A percentile compares a stretch with the other conserved stretches of the same genome.
These are phyloP conservation scores for Saururus chinensis DNA, from an alignment of 164 flowering plant genomes.

Conservation along the genomic window DNA sequence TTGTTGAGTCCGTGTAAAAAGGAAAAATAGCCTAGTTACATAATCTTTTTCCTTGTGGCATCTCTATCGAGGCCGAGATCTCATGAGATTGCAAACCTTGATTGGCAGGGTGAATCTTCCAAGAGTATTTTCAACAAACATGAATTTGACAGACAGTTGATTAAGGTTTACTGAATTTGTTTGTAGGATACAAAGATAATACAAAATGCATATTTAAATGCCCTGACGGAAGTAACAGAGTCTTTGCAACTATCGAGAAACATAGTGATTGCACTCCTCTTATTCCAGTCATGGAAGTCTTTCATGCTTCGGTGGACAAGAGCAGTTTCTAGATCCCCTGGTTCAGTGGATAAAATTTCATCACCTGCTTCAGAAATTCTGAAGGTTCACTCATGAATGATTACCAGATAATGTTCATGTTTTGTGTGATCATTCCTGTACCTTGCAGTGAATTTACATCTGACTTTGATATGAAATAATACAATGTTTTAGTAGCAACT, in stretches of 20 bases:
- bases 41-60: too few species aligned
- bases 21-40: too few species aligned
- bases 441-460: too few species aligned
- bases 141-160: conserved; percentile 1
- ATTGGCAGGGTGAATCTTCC: background rate
- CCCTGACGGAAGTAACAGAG: conserved; percentile 51
- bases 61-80: too few species aligned
- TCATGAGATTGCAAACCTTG: too few species aligned
- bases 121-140: background rate
- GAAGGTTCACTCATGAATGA: conserved; percentile 35
- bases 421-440: too few species aligned
- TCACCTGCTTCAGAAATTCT: conserved; percentile 69
- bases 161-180: conserved; percentile 3
- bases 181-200: conserved; percentile 33
- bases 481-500: background rate
- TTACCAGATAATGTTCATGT: background rate
- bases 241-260: conserved; percentile 85
- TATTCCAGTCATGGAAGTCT: conserved; percentile 86
- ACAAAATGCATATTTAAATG: conserved; percentile 42
- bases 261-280: conserved; percentile 54
- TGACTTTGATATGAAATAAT: background rate
- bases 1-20: too few species aligned
- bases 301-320: conserved; percentile 80
- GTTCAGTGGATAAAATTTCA: conserved; percentile 36
- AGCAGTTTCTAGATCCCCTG: conserved; percentile 20